Evolutionary conservation across 306 rosid species (phyloP), one percentile per base, ranked within the genome.

Genomic region (Notholithocarpus densiflorus): DNA sequence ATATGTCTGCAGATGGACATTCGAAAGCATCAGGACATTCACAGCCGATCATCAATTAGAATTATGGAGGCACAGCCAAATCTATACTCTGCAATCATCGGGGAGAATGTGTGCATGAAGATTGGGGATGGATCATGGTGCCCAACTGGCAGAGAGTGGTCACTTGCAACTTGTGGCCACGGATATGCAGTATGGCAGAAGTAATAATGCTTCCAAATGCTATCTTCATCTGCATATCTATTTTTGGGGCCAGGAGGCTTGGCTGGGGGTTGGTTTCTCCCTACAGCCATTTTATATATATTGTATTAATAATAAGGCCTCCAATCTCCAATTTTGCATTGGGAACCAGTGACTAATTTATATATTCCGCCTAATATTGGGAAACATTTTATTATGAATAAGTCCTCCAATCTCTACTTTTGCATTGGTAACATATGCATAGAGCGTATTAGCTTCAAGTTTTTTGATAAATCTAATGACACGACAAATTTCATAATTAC

Each of bases 61-160:
- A 94, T 94, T 78, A 21, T 90, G 71, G 98, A 94, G 84, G 98
- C 94, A 37, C 89, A 85, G 66, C 88, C 93, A 51, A 85, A 92
- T 51, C 84, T 94, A 68, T 94, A 94, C 83, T 80, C 98, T 31
- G 98, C 98, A 71, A 83, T 94, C 14, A 89, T 94, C 0, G 97
- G 91, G 37, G 97, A 89, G 57, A 91, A 85, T 21, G 40, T 94
- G 57, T 90, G 94, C 87, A 87, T 94, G 97, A 94, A 94, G 85
- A 94, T 94, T 71, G 98, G 98, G 37, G 89, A 89, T 72, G 85
- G 88, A 74, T 88, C 97, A 34, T 94, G 98, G 98, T 89, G 89
- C 69, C 98, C 97, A 56, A 70, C 90, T 26, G 89, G 88, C 19
- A 85, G 78, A 84, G 93, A 92, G 87, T 94, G 98, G 97, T 84